Evolutionary conservation across 202 grass and related monocot genomes (phyloP).

Genomic region (Hordeum pubiflorum): DNA sequence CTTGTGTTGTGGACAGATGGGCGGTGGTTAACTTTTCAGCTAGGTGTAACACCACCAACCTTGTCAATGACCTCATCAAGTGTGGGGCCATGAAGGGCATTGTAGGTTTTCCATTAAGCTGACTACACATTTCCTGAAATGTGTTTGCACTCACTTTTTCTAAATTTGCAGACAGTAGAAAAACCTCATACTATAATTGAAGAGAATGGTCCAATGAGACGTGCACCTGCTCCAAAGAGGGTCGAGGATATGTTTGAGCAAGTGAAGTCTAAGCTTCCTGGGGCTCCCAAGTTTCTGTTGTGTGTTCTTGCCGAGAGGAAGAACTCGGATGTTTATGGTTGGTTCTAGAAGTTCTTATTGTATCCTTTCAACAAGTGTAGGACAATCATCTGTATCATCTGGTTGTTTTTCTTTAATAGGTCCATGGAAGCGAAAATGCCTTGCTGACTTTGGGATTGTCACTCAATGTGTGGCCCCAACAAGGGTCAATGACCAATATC

Average conservation of each 20-base stretch:
- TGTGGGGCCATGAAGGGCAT: constrained; percentile 73
- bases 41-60: constrained; percentile 46
- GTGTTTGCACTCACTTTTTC: not conserved
- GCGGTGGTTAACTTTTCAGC: constrained; percentile 88
- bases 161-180: constrained; percentile 36
- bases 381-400: not conserved
- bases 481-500: constrained; percentile 86
- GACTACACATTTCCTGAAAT: not conserved
- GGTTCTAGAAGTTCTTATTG: not conserved
- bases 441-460: constrained; percentile 81
- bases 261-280: constrained; percentile 59
- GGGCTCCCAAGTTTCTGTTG: constrained; percentile 55
- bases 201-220: constrained; percentile 46
- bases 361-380: not conserved
- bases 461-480: constrained; percentile 83
- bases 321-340: constrained; percentile 90
- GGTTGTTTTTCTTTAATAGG: constrained; percentile 29
- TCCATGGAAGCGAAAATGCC: constrained; percentile 89
- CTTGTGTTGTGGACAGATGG: constrained; percentile 39
- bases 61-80: constrained; percentile 57
- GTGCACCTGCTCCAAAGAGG: constrained; percentile 40
- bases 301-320: constrained; percentile 90
- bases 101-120: constrained; percentile 29
- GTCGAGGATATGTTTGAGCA: constrained; percentile 71
- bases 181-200: constrained; percentile 52